Evolutionary conservation across 1,139 yeast genomes (phyloP), one percentile per base, ranked within the genome.

Genomic region (Scheffersomyces insectosa): DNA sequence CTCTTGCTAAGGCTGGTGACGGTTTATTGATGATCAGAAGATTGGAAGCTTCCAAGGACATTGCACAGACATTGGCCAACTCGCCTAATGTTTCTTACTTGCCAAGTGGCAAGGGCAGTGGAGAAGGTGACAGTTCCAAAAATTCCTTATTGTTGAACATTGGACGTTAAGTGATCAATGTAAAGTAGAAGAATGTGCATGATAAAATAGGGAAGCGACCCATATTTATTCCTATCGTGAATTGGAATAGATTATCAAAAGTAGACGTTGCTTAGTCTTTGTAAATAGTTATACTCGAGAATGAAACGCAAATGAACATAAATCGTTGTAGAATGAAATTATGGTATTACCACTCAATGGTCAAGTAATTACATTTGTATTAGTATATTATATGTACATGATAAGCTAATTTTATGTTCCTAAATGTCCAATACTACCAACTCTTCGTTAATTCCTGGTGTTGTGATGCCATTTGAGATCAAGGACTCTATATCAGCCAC

Each of bases 31-130:
- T 88, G 78, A 90, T 93, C 60, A 83, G 99, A 79, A 81, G 98
- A 71, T 82, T 95, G 57, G 99, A 95, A 65, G 98, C 99, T 1
- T 88, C 97, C 34, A 90, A 88, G 72, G 97, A 90, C 52, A 93
- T 95, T 65, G 99, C 99, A 6, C 72, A 77, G 42, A 88, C 97
- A 14, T 77, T 93, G 63, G 90, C 97, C 28, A 70, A 74, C 47
- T 85, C 96, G 40, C 80, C 90, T 14, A 91, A 91, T 62, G 87
- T 93, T 42, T 88, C 97, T n/a, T 93, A 93, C 65, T 79, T 93
- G 63, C 99, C 99, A 42, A 69, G 80, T 46, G 75, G 78, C 42
- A 62, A 72, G 36, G 58, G 59, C 16, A 67, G 63, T 14, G 66
- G 55, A 20, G 66, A 63, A 20, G 66, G 62, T 11, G 60, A 57